Conservation (phyloP, 2,329 filamentous ascomycete genomes). For the Diaporthe australafricana region DNA sequence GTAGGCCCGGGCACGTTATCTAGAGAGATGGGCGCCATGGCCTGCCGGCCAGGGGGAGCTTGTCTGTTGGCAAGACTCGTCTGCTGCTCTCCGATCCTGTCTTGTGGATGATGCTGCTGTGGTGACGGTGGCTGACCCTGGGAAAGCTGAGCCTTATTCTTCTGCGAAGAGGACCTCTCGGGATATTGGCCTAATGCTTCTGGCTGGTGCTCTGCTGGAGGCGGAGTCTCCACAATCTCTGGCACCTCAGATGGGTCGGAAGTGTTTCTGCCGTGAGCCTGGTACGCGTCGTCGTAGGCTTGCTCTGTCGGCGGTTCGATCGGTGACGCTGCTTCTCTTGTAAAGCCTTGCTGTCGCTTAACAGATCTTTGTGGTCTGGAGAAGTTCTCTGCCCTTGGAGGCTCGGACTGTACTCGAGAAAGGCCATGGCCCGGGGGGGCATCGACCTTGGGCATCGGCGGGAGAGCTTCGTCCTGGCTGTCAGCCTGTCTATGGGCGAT, state of each 20-base stretch:
- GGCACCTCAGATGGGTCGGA: slow-evolving; percentile 57
- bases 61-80: slow-evolving; percentile 48
- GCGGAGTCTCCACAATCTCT: slow-evolving; percentile 74
- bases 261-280: slow-evolving; percentile 48
- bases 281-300: slow-evolving; percentile 1
- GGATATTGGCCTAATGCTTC: slow-evolving; percentile 56
- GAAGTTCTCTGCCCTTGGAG: slow-evolving; percentile 69
- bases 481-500: slow-evolving; percentile 72
- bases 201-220: slow-evolving; percentile 54
- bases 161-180: slow-evolving; percentile 67
- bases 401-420: slow-evolving; percentile 77
- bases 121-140: slow-evolving; percentile 46
- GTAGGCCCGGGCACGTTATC: slow-evolving; percentile 50
- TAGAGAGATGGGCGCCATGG: slow-evolving; percentile 39
- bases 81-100: slow-evolving; percentile 42
- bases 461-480: slow-evolving; percentile 62
- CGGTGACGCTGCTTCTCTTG: slow-evolving; percentile 53
- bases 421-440: slow-evolving; percentile 64
- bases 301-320: slow-evolving; percentile 31
- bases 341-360: slow-evolving; percentile 61
- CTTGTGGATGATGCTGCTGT: slow-evolving; percentile 37
- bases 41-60: slow-evolving; percentile 39
- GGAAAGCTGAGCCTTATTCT: slow-evolving; percentile 52
- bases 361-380: slow-evolving; percentile 67
- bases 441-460: slow-evolving; percentile 54